Conservation (phyloP, 1,139 yeast genomes). For the Diutina ranongensis region DNA sequence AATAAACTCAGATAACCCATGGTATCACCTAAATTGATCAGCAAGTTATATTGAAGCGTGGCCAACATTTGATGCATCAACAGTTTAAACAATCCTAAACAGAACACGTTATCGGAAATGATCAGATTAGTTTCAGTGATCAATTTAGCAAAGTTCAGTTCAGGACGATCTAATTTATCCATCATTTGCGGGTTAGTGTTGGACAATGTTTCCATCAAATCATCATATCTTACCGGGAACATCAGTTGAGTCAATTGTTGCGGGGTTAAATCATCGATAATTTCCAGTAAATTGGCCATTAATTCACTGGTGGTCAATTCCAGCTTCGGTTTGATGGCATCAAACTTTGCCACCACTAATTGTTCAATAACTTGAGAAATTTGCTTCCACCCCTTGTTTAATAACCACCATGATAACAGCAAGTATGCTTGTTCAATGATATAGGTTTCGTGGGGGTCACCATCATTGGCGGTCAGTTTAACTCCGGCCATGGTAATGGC, state of each 20-base stretch:
- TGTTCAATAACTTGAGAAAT: constrained; percentile 43
- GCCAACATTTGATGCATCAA: constrained; percentile 5
- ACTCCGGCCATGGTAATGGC: constrained; percentile 54
- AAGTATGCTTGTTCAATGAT: constrained; percentile 73
- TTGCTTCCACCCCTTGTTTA: constrained; percentile 73
- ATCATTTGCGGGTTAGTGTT: constrained; percentile 35
- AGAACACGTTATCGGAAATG: constrained; percentile 17
- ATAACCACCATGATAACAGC: constrained; percentile 88
- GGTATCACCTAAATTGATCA: background rate
- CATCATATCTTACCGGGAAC: constrained; percentile 30
- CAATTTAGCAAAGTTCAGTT: constrained; percentile 32
- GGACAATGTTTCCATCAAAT: constrained; percentile 31
- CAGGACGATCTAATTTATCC: constrained; percentile 25
- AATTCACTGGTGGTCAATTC: constrained; percentile 57
- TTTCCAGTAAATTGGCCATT: constrained; percentile 15
- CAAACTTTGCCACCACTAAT: constrained; percentile 52
- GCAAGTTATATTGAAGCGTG: constrained; percentile 4
- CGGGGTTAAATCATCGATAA: constrained; percentile 13
- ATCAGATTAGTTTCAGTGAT: constrained; percentile 32
- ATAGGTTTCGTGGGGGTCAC: constrained; percentile 18
- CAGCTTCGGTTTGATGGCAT: constrained; percentile 56
- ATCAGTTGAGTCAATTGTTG: constrained; percentile 18
- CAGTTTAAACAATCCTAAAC: constrained; percentile 3
- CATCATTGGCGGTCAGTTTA: constrained; percentile 11
- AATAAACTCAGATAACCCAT: constrained; percentile 1